Evolutionary conservation across 164 flowering plant genomes (phyloP).

Genomic region (Chloranthus sessilifolius): DNA sequence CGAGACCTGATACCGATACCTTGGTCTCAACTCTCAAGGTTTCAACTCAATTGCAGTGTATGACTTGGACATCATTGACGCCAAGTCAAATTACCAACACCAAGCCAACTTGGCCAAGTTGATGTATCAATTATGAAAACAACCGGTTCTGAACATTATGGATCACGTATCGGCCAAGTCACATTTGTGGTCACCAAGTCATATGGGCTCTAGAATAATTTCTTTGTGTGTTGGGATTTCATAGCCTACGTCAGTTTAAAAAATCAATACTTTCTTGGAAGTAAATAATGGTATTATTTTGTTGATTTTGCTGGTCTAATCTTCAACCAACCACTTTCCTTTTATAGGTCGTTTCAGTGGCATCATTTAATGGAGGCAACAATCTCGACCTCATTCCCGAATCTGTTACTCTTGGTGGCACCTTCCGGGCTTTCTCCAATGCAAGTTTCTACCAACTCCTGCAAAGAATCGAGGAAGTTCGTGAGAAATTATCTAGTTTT

Average conservation of each 20-base stretch:
- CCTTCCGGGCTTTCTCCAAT: constrained; percentile 83
- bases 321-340: background rate
- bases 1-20: no score
- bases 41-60: no score
- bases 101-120: no score
- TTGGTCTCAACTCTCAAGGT: no score
- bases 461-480: constrained; percentile 64
- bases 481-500: constrained; percentile 2
- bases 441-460: constrained; percentile 48
- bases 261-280: background rate
- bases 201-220: no score
- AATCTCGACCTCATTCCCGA: constrained; percentile 44
- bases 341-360: constrained; percentile 78
- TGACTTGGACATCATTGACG: no score
- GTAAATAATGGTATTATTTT: background rate
- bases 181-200: no score
- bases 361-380: constrained; percentile 55
- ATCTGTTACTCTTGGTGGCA: constrained; percentile 59
- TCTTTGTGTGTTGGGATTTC: no score
- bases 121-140: no score
- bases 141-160: no score
- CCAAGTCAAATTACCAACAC: no score
- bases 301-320: background rate
- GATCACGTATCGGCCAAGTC: no score
- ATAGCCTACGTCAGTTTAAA: background rate